Evolutionary conservation across 129 eudicot species (phyloP), one percentile per base, ranked within the genome.

Genomic region (Heracleum sosnowskyi): DNA sequence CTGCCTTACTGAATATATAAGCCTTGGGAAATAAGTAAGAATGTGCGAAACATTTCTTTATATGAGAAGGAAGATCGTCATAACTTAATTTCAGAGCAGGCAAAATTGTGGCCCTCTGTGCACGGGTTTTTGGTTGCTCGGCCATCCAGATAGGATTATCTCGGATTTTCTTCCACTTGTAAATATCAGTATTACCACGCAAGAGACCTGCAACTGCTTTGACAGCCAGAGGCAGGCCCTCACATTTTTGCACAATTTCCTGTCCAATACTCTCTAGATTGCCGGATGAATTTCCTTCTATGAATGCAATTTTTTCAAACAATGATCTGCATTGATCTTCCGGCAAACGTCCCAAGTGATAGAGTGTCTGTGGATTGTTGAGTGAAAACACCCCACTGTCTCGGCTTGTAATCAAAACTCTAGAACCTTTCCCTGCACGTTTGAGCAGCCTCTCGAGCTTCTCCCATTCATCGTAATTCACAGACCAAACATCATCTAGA

Each of bases 401-500:
- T 44, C 80, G 75, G 57, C 76, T 75, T 17, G 84, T 81, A n/a
- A 81, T 75, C 74, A 81, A 36, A 3, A 81, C 80, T 47, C 40
- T 76, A 18, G 75, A 55, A n/a, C 84, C 84, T 69, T 46, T 20
- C 9, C 68, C 76, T 18, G 63, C 73, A 40, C 18, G 3, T 44
- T 75, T 81, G 5, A 81, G 44, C 28, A 81, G 4, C 28, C 70
- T 16, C 26, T 81, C 68, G n/a, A 81, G 79, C 39, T 51, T 13
- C 7, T 45, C 72, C 78, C 78, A 79, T 3, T 70, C 75, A 39
- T 71, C 29, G 28, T 71, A 37, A 36, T 40, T 73, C 28, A 51
- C 72, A 13, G 47, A n/a, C 82, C 82, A 81, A 8, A 75, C 83
- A 63, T 81, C 83, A 64, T 81, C 83, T 31, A 81, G 26, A 4